Conservation (phyloP, 441 rosid genomes). For the Arabidopsis lyrata region DNA sequence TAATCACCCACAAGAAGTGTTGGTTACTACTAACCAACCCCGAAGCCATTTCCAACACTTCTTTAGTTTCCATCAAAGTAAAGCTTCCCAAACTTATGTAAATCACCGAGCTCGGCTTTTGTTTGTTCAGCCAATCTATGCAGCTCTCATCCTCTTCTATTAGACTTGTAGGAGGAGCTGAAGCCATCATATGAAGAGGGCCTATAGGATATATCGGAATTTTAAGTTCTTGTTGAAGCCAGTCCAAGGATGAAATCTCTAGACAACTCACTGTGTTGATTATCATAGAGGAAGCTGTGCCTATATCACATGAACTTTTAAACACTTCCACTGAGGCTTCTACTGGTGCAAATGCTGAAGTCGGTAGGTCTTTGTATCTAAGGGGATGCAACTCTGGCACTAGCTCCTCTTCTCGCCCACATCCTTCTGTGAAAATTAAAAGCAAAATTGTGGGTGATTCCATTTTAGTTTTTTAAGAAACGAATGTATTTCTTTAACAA, state of each 20-base stretch:
- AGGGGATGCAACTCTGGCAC: slow-evolving; percentile 37
- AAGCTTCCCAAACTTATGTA: slow-evolving; percentile 37
- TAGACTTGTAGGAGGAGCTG: slow-evolving; percentile 24
- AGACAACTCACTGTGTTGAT: slow-evolving; percentile 43
- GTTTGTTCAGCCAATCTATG: slow-evolving; percentile 52
- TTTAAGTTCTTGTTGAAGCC: slow-evolving; percentile 26
- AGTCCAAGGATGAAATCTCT: slow-evolving; percentile 33
- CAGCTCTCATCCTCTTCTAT: slow-evolving; percentile 47
- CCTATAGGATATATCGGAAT: slow-evolving; percentile 48
- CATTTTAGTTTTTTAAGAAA: too few relatives aligned
- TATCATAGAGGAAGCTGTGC: slow-evolving; percentile 41
- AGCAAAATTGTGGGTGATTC: too few relatives aligned
- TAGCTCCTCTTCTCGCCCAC: neutral
- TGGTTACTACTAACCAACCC: slow-evolving; percentile 18
- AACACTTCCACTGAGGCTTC: slow-evolving; percentile 6
- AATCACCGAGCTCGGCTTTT: slow-evolving; percentile 41
- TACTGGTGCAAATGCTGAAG: neutral
- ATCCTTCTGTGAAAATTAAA: neutral
- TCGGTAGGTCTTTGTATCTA: slow-evolving; percentile 29
- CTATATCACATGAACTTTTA: neutral
- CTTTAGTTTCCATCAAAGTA: neutral
- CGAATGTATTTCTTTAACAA: too few relatives aligned
- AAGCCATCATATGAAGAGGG: slow-evolving; percentile 43
- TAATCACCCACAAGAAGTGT: slow-evolving; percentile 36
- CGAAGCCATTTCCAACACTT: slow-evolving; percentile 38